Percentiles rank a stretch among this genome's conserved stretches.
Evolutionary conservation across 2,329 filamentous ascomycete genomes (phyloP).

Genomic region (Colletotrichum horii): DNA sequence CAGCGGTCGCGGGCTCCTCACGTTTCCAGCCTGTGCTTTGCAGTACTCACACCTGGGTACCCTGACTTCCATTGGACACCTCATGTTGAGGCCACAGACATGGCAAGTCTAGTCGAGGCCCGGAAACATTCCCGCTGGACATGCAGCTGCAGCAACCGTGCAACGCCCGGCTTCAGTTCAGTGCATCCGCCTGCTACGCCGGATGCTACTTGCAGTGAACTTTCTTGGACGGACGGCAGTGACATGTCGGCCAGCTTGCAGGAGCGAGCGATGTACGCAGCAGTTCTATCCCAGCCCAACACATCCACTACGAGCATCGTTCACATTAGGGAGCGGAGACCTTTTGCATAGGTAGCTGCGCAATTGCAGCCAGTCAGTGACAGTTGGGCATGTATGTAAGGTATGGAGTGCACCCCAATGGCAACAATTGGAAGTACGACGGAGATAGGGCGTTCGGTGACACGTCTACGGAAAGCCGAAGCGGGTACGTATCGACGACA

Average conservation of each 20-base stretch:
- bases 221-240: neutral
- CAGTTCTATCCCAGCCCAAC: neutral
- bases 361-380: neutral
- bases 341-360: neutral
- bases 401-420: neutral
- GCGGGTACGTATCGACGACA: neutral
- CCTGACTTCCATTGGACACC: neutral
- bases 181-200: neutral
- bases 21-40: neutral
- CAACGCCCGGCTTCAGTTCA: neutral
- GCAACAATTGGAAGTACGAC: neutral
- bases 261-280: neutral
- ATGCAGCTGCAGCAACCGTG: neutral
- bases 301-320: neutral
- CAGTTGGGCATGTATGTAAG: neutral
- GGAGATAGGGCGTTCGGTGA: slow-evolving; percentile 16
- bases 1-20: neutral
- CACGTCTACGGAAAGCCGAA: slow-evolving; percentile 19
- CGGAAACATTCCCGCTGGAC: neutral
- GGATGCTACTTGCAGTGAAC: neutral
- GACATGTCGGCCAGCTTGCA: neutral
- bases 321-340: neutral
- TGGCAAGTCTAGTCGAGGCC: slow-evolving; percentile 10
- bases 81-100: neutral
- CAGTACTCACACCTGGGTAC: neutral